Base-by-base conservation (phyloP, 371 early-diverging fungal species). In the Mortierella sp. region DNA sequence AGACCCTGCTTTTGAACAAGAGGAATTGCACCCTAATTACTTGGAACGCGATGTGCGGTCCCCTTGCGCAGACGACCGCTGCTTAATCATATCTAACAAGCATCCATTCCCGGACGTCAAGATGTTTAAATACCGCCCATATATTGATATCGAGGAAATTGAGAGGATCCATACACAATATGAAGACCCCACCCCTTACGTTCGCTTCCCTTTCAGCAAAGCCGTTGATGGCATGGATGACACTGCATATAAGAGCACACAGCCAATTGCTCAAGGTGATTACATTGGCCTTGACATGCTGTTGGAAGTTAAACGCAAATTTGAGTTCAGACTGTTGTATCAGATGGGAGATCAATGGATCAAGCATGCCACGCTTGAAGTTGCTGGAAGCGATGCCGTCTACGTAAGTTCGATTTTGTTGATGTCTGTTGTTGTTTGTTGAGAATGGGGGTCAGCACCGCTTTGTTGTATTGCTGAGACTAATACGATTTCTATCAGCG, bases 271-370 rank as follows among this genome's bases (percentile, higher is more conserved):
- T 1, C 69, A 70, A 33, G 90, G 88, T 8, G 92, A 92, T 58
- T 92, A 88, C 66, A 87, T 92, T 74, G 91, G 92, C 10, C 67
- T 92, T 32, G 92, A 92, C 76, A 71, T 92, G 72, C 52, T 92
- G 40, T 80, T 89, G 65, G 84, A 86, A 13, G 88, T 91, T 1
- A 65, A 75, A 22, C 75, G 76, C 47, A 74, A 71, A 43, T 65
- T 81, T 21, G 81, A 81, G 55, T 81, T 55, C 66, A 63, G 67
- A 11, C 21, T 81, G 13, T 47, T 81, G 32, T 67, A 71, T 47
- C 81, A 81, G 45, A 81, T 81, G 81, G 81, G 81, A 1, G 81
- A 81, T n/a, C 69, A 71, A 45, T 81, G 81, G 81, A 75, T 81
- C 48, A 65, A 75, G 55, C 71, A 75, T 58, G 72, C 62, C 19